A percentile compares a stretch with the other conserved stretches of the same genome.
Conservation (phyloP, 495 filamentous ascomycete genomes). For the Chaetomidium leptoderma region DNA sequence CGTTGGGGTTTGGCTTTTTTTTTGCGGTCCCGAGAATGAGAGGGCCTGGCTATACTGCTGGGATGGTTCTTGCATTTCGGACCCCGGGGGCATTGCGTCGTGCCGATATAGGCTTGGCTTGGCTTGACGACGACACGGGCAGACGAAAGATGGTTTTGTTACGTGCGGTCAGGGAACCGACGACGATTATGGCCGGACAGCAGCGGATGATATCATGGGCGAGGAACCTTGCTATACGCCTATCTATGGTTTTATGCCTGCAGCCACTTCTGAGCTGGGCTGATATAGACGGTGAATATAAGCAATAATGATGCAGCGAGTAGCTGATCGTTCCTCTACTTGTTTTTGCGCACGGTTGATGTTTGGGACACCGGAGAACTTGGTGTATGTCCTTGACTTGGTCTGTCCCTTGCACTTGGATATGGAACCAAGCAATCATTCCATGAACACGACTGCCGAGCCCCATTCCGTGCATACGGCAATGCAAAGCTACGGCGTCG, state of each 20-base stretch:
- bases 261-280: neutral
- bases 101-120: neutral
- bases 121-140: neutral
- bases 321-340: neutral
- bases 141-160: neutral
- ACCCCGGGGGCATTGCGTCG: neutral
- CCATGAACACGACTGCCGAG: neutral
- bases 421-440: neutral
- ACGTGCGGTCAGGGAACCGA: neutral
- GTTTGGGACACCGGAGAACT: neutral
- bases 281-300: conserved; percentile 6
- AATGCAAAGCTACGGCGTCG: neutral
- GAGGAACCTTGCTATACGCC: neutral
- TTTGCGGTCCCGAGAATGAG: conserved; percentile 2
- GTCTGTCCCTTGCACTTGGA: too few species aligned
- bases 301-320: conserved; percentile 5
- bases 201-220: conserved; percentile 7
- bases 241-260: conserved; percentile 1
- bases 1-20: conserved; percentile 23
- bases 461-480: neutral
- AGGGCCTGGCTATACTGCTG: conserved; percentile 1
- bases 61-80: conserved; percentile 7
- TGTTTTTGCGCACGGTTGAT: neutral
- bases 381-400: too few species aligned
- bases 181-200: neutral